Conservation (phyloP, 2,329 filamentous ascomycete species). For the Verticillium klebahnii region DNA sequence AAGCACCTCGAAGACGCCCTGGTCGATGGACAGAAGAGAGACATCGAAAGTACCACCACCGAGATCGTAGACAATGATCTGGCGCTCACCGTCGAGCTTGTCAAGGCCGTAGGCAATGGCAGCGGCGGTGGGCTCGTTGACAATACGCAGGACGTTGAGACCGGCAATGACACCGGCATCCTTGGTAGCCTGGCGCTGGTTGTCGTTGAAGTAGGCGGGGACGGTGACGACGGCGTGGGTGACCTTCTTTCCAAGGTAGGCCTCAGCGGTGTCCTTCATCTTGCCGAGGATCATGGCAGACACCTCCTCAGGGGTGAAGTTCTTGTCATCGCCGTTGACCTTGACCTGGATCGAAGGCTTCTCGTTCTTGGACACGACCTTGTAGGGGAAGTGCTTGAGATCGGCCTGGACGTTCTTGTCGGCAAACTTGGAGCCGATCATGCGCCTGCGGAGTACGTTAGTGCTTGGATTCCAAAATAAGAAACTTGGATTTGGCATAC, state of each 20-base stretch:
- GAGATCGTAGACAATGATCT: constrained; percentile 91
- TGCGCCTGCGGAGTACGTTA: constrained; percentile 52
- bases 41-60: constrained; percentile 95
- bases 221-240: constrained; percentile 90
- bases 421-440: constrained; percentile 78
- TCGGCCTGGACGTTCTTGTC: constrained; percentile 89
- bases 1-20: constrained; percentile 91
- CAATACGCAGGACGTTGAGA: constrained; percentile 90
- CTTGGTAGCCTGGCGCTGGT: constrained; percentile 95
- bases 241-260: constrained; percentile 76
- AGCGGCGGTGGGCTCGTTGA: constrained; percentile 94
- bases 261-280: constrained; percentile 81
- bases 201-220: constrained; percentile 97
- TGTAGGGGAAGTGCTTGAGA: constrained; percentile 98
- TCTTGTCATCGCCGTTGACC: constrained; percentile 60
- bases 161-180: constrained; percentile 89
- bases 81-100: constrained; percentile 77
- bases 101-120: constrained; percentile 93
- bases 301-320: constrained; percentile 76
- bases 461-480: background rate
- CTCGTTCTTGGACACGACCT: constrained; percentile 81
- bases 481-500: constrained; percentile 47
- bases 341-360: constrained; percentile 82
- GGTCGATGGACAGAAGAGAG: constrained; percentile 84
- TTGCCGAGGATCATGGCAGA: constrained; percentile 78